Evolutionary conservation across 257 asterid genomes (phyloP), one percentile per base, ranked within the genome.

Genomic region (Thymus mandschuricus): DNA sequence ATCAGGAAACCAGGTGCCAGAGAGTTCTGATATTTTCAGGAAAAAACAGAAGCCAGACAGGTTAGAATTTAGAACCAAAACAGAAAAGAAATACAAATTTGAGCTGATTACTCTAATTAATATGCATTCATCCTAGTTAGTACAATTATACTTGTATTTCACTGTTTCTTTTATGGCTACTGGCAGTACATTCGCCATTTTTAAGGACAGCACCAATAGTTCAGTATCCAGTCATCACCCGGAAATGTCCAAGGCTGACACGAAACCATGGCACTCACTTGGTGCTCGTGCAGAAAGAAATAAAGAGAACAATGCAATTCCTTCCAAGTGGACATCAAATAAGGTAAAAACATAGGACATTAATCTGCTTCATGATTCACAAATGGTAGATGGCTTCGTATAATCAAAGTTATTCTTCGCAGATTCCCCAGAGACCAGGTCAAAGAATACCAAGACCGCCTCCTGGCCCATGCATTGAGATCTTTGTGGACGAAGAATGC

Each of bases 271-370:
- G 97, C 89, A 85, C 73, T 80, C 83, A 45, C 97, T 94, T 27
- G 96, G 97, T 76, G 91, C 87, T 59, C 91, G 91, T 55, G 92
- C 95, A 79, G 98, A 91, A 73, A 88, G 98, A 80, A 94, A 94
- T 52, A 91, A 94, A 77, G 98, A 94, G 82, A 94, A 94, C 51
- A 88, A 66, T 75, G 86, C 87, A 70, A 74, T 87, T 78, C 97
- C 96, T 81, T 91, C 97, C 59, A 94, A 86, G 71, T 94, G 98
- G 98, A 89, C 96, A 69, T 80, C 95, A 40, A 83, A 81, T 69
- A 91, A 91, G 91, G 98, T 91, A 63, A 60, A 30, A 7, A 60
- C 21, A 21, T 21, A 71, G 30, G 64, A 49, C 31, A 71, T 70
- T 43, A 30, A 59, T 57, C 49, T 58, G 29, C 74, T 30, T 48